These are phyloP conservation scores for Neckera pumila DNA, from an alignment of 225 moss, liverwort and hornwort genomes.

Conservation along the genomic window DNA sequence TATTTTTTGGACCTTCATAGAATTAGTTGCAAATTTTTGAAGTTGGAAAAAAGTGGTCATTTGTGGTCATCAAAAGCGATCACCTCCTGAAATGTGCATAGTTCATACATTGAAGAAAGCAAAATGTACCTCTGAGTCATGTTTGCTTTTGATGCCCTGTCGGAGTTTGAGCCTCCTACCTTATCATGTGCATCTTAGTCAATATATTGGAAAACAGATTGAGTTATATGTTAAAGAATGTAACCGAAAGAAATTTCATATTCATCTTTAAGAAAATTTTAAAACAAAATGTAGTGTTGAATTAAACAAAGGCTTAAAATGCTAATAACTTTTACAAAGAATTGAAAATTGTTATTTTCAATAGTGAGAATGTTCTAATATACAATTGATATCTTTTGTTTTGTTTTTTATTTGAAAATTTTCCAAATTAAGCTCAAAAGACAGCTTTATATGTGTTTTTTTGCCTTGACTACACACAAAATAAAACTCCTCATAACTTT, in stretches of 20 bases:
- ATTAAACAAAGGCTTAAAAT: not conserved
- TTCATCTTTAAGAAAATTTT: not conserved
- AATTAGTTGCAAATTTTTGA: too few relatives aligned
- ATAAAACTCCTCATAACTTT: not conserved
- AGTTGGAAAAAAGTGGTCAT: too few relatives aligned
- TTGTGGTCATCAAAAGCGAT: too few relatives aligned
- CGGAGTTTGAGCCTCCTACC: too few relatives aligned
- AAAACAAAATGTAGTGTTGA: not conserved
- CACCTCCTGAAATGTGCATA: too few relatives aligned
- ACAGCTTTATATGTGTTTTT: not conserved
- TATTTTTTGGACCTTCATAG: too few relatives aligned
- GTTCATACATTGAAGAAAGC: too few relatives aligned
- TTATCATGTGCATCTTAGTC: not conserved
- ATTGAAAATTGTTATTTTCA: not conserved
- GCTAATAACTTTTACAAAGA: not conserved
- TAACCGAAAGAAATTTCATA: not conserved
- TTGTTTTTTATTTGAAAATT: not conserved
- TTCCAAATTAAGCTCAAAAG: not conserved
- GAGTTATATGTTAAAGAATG: not conserved
- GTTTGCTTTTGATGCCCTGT: too few relatives aligned
- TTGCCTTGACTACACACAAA: rapidly evolving
- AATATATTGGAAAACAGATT: not conserved
- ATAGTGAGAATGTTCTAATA: not conserved
- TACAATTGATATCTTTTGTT: not conserved
- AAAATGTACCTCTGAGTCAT: too few relatives aligned